These are phyloP conservation scores for Corymbia maculata DNA, from an alignment of 345 rosid genomes.

Conservation along the genomic window DNA sequence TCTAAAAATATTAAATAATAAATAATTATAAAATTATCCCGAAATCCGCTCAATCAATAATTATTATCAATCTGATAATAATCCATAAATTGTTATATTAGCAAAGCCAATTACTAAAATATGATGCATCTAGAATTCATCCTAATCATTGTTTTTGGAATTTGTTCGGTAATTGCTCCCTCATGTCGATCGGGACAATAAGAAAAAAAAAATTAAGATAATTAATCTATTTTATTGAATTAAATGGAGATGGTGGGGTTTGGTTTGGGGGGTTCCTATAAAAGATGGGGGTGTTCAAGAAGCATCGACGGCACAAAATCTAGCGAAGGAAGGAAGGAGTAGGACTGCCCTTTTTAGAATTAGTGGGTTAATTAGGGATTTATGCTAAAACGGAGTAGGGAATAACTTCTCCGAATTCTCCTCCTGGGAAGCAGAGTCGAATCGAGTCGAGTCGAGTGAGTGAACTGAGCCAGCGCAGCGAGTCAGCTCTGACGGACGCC, in stretches of 20 bases:
- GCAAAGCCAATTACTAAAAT: no score
- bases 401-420: neutral
- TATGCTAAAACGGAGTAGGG: neutral
- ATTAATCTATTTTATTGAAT: neutral
- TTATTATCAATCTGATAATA: no score
- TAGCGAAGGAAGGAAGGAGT: neutral
- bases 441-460: neutral
- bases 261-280: neutral
- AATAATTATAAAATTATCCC: no score
- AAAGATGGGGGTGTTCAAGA: neutral
- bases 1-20: no score
- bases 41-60: no score
- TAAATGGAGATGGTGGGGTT: neutral
- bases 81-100: no score
- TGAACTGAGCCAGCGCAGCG: neutral
- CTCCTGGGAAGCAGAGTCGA: neutral
- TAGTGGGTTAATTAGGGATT: neutral
- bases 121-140: no score
- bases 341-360: neutral
- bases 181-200: no score
- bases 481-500: neutral
- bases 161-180: no score
- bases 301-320: neutral
- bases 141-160: no score
- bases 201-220: no score